phyloP scores from a whole-genome alignment of 139 green algal species.

The Chloropicon primus region DNA sequence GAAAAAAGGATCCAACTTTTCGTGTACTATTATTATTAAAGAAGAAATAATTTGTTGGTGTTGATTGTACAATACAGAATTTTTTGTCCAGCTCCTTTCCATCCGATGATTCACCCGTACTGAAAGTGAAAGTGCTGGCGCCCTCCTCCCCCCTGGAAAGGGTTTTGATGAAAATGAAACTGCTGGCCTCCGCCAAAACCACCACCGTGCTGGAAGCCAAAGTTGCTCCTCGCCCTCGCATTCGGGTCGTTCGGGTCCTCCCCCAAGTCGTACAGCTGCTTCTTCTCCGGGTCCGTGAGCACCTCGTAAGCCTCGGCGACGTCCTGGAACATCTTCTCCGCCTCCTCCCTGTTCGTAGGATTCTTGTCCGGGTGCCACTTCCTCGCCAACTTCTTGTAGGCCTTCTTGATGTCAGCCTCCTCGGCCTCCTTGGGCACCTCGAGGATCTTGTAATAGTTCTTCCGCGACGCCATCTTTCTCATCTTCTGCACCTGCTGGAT shows the following conservation, averaged over 20 bases:
- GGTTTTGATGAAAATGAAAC: neutral
- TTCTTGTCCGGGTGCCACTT: constrained; percentile 2
- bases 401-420: neutral
- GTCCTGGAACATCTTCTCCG: constrained; percentile 8
- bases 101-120: neutral
- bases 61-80: neutral
- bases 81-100: no score
- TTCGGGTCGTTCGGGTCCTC: constrained; percentile 2
- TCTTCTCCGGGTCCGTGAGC: constrained; percentile 14
- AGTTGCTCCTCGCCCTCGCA: neutral
- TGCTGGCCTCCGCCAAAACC: neutral
- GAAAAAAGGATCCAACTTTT: no score
- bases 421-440: neutral
- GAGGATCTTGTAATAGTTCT: neutral
- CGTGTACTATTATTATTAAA: no score
- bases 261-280: constrained; percentile 13
- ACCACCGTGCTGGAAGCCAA: neutral
- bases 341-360: neutral
- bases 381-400: neutral
- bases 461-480: neutral
- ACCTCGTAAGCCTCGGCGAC: constrained; percentile 16
- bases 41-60: no score
- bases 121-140: neutral
- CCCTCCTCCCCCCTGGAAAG: neutral
- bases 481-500: neutral